These are phyloP conservation scores for Daldinia concentrica DNA, from an alignment of 495 filamentous ascomycete genomes.

Conservation along the genomic window DNA sequence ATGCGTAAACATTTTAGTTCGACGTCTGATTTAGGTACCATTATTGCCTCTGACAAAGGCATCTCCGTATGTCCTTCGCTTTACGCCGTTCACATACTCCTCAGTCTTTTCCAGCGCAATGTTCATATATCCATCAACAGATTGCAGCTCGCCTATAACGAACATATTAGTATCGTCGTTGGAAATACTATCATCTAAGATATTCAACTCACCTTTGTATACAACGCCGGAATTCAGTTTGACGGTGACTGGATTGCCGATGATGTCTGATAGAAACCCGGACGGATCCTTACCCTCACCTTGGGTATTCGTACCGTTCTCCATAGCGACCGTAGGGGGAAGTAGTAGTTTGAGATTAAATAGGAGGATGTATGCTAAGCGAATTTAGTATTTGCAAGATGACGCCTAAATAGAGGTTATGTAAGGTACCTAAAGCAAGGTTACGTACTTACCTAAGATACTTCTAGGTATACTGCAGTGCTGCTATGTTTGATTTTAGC, in stretches of 20 bases:
- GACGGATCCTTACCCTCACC: constrained; percentile 87
- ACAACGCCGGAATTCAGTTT: constrained; percentile 96
- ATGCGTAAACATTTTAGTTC: background rate
- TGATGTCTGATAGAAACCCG: constrained; percentile 88
- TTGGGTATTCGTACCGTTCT: constrained; percentile 70
- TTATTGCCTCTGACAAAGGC: constrained; percentile 98
- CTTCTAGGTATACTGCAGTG: background rate
- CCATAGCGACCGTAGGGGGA: constrained; percentile 61
- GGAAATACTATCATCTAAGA: background rate
- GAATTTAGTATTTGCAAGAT: background rate
- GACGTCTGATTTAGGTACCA: constrained; percentile 60
- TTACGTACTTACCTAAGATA: constrained; percentile 6
- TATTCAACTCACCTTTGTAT: constrained; percentile 82
- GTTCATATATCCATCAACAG: constrained; percentile 99
- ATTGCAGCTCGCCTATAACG: constrained; percentile 83
- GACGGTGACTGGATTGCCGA: constrained; percentile 89
- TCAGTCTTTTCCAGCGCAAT: constrained; percentile 95
- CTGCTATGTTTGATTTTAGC: background rate
- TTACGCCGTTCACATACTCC: constrained; percentile 85
- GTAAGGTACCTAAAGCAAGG: background rate
- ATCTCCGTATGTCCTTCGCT: constrained; percentile 86
- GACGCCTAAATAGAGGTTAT: background rate
- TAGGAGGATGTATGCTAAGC: constrained; percentile 8
- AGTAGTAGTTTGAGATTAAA: background rate
- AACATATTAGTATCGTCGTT: constrained; percentile 6